These are phyloP conservation scores for Chenopodium suecicum DNA, from an alignment of 148 eudicot genomes.

Conservation along the genomic window DNA sequence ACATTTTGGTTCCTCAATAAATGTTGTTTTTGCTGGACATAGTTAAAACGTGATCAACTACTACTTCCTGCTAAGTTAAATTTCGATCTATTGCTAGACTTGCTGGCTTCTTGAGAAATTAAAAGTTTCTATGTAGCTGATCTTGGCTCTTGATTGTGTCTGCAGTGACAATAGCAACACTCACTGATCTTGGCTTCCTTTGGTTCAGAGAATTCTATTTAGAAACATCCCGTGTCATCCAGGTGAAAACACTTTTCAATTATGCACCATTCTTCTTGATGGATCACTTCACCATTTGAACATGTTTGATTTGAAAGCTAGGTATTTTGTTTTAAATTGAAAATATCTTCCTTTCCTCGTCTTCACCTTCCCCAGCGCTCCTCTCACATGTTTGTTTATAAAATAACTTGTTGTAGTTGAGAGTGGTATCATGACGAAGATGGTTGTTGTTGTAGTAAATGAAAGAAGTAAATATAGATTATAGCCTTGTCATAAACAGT, in stretches of 20 bases:
- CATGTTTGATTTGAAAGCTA: too few relatives aligned
- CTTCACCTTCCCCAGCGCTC: too few relatives aligned
- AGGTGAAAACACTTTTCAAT: slow-evolving; percentile 44
- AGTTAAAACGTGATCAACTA: slow-evolving; percentile 2
- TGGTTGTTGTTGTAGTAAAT: too few relatives aligned
- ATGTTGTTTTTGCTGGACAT: slow-evolving; percentile 1
- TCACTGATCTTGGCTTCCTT: slow-evolving; percentile 94
- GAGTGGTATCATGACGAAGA: too few relatives aligned
- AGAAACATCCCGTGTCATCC: slow-evolving; percentile 98
- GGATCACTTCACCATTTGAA: too few relatives aligned
- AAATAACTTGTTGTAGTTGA: too few relatives aligned
- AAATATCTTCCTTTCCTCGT: too few relatives aligned
- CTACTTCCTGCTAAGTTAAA: neutral
- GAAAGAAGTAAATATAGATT: too few relatives aligned
- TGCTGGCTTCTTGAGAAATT: slow-evolving; percentile 1
- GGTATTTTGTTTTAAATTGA: too few relatives aligned
- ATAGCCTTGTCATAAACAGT: too few relatives aligned
- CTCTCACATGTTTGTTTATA: too few relatives aligned
- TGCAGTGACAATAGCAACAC: slow-evolving; percentile 77
- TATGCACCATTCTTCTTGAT: too few relatives aligned
- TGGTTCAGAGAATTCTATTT: slow-evolving; percentile 99
- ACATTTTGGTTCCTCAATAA: neutral
- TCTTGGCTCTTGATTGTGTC: slow-evolving; percentile 22
- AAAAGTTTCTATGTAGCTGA: slow-evolving; percentile 10
- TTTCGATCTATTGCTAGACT: neutral